Evolutionary conservation across 148 eudicot genomes (phyloP), one percentile per base, ranked within the genome.

Genomic region (Amaranthus hypochondriacus): DNA sequence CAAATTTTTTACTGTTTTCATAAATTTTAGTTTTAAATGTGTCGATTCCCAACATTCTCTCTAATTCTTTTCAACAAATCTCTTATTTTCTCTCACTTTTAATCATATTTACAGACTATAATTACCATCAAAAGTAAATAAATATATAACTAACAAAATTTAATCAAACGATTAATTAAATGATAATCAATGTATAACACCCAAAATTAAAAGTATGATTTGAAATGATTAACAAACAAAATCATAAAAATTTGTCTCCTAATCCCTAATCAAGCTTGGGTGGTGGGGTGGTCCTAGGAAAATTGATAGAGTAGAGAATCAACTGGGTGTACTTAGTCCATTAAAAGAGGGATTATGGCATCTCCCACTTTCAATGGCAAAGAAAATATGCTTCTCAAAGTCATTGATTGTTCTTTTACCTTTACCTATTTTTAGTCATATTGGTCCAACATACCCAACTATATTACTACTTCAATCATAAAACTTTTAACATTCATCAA

Each of bases 341-440:
- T 66, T 5, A 21, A 67, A 66, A 66, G 77, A 67, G 66, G 63
- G 53, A 62, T 59, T 7, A 67, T 75, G 71, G 66, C 66, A 67
- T 21, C 72, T n/a, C 77, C 77, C 77, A 75, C 77, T 75, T 67
- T 75, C 66, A 57, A 58, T 75, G 77, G 77, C 39, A 58, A 56
- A 48, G 56, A 1, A 74, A 46, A 47, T 62, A 49, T 66, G 63
- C 63, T 53, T 66, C 77, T 63, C 55, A 65, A 54, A 65, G 5
- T 9, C 48, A 65, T 56, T 65, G 48, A 55, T 74, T 58, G 62
- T 15, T 74, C 2, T 58, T 63, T 62, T 49, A 63, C 21, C 13
- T 72, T 74, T 74, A 64, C 47, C 50, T 15, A 43, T 47, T 63
- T 28, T 62, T 70, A 18, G 64, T 66, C 71, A 74, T 13, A 48